These are phyloP conservation scores for Pseudocercospora crystallina DNA, from an alignment of 2,329 filamentous ascomycete genomes.

Conservation along the genomic window DNA sequence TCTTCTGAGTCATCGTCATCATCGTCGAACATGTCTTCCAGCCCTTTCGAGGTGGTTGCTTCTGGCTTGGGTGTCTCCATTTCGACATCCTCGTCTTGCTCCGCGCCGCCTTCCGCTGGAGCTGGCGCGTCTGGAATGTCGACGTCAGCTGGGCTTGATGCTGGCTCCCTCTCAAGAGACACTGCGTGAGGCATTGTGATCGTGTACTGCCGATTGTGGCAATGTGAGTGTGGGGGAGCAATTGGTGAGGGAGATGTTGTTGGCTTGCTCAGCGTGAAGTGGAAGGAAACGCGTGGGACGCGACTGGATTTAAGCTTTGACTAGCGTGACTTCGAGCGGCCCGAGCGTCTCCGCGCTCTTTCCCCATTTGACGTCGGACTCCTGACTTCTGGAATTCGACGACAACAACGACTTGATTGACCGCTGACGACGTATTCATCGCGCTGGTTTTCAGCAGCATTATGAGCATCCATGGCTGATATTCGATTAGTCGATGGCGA, in stretches of 20 bases:
- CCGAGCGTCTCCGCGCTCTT: background rate
- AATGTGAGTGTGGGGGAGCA: background rate
- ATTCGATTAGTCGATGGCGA: constrained; percentile 9
- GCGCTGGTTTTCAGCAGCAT: background rate
- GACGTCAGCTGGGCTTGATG: constrained; percentile 33
- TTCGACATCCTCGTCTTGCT: constrained; percentile 22
- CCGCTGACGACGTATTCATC: background rate
- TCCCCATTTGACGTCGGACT: background rate
- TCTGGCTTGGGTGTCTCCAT: constrained; percentile 14
- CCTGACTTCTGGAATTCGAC: background rate
- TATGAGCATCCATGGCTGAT: constrained; percentile 2
- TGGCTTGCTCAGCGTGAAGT: background rate
- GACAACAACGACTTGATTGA: background rate
- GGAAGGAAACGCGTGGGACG: background rate
- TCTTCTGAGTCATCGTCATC: constrained; percentile 49
- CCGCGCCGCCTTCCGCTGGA: constrained; percentile 15
- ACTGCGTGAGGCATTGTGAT: constrained; percentile 48
- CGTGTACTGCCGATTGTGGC: background rate
- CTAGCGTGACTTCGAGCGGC: background rate
- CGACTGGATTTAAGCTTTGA: background rate
- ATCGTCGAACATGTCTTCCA: constrained; percentile 62
- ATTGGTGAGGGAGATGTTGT: background rate
- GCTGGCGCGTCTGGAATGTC: constrained; percentile 35
- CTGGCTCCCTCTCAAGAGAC: constrained; percentile 33
- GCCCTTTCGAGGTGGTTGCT: constrained; percentile 13